phyloP scores from a whole-genome alignment of 228 moss, liverwort and hornwort genomes.

The Sphagnum magellanicum region DNA sequence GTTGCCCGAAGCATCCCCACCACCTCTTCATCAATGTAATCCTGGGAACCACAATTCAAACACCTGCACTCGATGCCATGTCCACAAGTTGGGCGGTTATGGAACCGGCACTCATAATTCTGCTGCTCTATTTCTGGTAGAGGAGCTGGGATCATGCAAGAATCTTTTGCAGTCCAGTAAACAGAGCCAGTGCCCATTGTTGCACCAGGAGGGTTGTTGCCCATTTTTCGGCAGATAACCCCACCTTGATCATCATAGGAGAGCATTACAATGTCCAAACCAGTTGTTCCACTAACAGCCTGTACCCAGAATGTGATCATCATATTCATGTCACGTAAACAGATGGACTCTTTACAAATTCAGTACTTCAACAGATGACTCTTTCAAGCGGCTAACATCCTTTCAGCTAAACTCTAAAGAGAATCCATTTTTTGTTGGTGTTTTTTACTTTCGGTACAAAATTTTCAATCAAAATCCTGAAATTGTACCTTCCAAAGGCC shows the following conservation, averaged over 20 bases:
- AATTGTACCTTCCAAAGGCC: constrained; percentile 86
- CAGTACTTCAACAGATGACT: neutral
- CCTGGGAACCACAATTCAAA: constrained; percentile 5
- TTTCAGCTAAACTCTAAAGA: too few relatives aligned
- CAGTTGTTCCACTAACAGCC: constrained; percentile 57
- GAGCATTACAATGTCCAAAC: constrained; percentile 69
- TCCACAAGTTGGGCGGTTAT: constrained; percentile 27
- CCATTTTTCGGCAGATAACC: constrained; percentile 73
- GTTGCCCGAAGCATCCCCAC: constrained; percentile 69
- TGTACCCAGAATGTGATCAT: constrained; percentile 21
- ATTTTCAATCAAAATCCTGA: too few relatives aligned
- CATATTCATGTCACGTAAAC: neutral
- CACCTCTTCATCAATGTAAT: constrained; percentile 57
- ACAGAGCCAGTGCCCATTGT: constrained; percentile 60
- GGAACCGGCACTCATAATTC: constrained; percentile 45
- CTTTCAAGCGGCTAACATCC: too few relatives aligned
- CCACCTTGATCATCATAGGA: constrained; percentile 74
- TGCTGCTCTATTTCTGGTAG: constrained; percentile 53
- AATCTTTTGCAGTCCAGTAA: constrained; percentile 72
- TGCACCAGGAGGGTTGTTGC: constrained; percentile 38
- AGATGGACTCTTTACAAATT: neutral
- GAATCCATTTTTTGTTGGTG: too few relatives aligned
- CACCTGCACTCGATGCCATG: constrained; percentile 5
- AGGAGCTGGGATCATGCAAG: constrained; percentile 47
- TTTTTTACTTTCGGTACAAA: too few relatives aligned